Percentiles rank a stretch among this genome's conserved stretches.
Evolutionary conservation across 2,329 filamentous ascomycete genomes (phyloP).

Genomic region (Phyllosticta citriasiana): DNA sequence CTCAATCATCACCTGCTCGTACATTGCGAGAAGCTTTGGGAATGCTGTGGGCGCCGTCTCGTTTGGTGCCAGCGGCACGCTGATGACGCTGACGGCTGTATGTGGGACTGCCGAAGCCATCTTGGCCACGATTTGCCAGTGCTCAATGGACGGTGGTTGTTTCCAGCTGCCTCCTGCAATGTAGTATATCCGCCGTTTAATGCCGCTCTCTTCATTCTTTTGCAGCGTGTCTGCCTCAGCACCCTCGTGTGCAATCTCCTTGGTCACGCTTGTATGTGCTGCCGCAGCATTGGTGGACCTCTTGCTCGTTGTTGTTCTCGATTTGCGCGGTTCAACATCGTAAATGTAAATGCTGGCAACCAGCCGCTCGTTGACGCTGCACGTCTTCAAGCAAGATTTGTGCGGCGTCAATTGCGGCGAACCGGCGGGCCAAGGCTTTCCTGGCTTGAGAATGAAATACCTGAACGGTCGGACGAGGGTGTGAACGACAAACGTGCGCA

Average conservation of each 20-base stretch:
- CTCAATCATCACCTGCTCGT: slow-evolving; percentile 32
- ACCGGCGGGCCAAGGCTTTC: slow-evolving; percentile 24
- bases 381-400: slow-evolving; percentile 22
- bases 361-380: slow-evolving; percentile 30
- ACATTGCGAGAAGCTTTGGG: slow-evolving; percentile 38
- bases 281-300: slow-evolving; percentile 6
- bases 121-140: slow-evolving; percentile 43
- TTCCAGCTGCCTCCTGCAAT: slow-evolving; percentile 50
- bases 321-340: slow-evolving; percentile 26
- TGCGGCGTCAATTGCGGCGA: slow-evolving; percentile 30
- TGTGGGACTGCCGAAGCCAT: slow-evolving; percentile 33
- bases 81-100: slow-evolving; percentile 38
- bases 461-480: slow-evolving; percentile 29
- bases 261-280: not conserved
- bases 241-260: slow-evolving; percentile 3
- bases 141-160: slow-evolving; percentile 38
- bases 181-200: slow-evolving; percentile 38
- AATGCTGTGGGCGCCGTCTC: slow-evolving; percentile 41
- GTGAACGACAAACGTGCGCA: slow-evolving; percentile 32
- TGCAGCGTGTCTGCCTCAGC: not conserved
- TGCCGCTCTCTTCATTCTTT: slow-evolving; percentile 3
- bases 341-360: slow-evolving; percentile 38
- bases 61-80: slow-evolving; percentile 45
- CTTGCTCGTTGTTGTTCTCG: slow-evolving; percentile 2
- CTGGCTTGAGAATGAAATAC: slow-evolving; percentile 24